These are phyloP conservation scores for Cladosporium sp. DNA, from an alignment of 2,329 filamentous ascomycete genomes.

Conservation along the genomic window DNA sequence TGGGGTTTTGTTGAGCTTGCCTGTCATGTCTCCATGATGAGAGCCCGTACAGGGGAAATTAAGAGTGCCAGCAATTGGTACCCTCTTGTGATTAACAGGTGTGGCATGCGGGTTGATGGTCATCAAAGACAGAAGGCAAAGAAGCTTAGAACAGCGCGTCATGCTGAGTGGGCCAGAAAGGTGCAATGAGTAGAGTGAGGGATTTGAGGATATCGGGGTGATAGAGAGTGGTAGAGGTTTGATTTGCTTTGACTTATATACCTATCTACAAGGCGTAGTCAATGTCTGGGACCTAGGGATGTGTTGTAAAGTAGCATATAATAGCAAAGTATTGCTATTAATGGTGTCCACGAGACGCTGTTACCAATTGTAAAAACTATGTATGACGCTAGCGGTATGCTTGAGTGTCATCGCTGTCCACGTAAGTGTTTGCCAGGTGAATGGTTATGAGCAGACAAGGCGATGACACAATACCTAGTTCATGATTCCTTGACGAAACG, in stretches of 20 bases:
- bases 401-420: background rate
- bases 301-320: background rate
- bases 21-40: background rate
- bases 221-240: background rate
- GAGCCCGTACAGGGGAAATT: background rate
- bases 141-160: background rate
- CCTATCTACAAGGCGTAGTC: background rate
- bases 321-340: background rate
- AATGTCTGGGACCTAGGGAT: background rate
- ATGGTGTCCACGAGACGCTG: too few relatives aligned
- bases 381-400: background rate
- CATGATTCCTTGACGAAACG: too few relatives aligned
- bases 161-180: background rate
- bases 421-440: background rate
- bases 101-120: background rate
- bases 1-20: background rate
- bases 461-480: too few relatives aligned
- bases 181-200: background rate
- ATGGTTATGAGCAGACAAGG: background rate
- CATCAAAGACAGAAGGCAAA: background rate
- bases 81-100: background rate
- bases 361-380: background rate
- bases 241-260: background rate
- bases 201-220: background rate
- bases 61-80: background rate